Evolutionary conservation across 768 basidiomycete genomes (phyloP), one percentile per base, ranked within the genome.

Genomic region (Mycena leptocephala): DNA sequence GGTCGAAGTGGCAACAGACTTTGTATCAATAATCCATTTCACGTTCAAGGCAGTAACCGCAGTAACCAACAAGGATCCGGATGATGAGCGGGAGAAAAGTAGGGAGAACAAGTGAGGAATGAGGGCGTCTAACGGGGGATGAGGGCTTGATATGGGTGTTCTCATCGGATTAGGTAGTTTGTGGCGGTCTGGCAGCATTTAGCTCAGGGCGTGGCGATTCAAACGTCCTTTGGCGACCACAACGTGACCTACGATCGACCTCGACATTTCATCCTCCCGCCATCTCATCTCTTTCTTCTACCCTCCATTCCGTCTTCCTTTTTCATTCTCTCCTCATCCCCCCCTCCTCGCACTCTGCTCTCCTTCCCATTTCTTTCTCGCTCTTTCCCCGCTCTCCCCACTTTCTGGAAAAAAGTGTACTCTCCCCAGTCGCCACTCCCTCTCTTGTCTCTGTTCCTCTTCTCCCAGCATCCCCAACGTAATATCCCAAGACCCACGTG

Each of bases 331-430:
- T 76, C 69, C 65, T 68, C 64, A 9, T 64, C 30, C 56, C 70
- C 46, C 18, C 69, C 22, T 33, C n/a, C 39, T 43, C 63, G 55
- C 43, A n/a, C n/a, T 32, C 22, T 63, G 33, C 72, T 74, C 63
- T 70, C 68, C 74, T 53, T 35, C 33, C 39, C n/a, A n/a, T 20
- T 41, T 41, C 78, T 76, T 66, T 48, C 63, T 66, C 62, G 55
- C 66, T 69, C 41, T 79, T 70, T 72, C 78, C 41, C 37, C n/a
- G 39, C 76, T 72, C 74, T 61, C 80, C 74, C 62, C 35, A 53
- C 75, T 76, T 72, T 71, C 75, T 76, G 75, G 75, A 32, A 59
- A 72, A 67, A 71, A n/a, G n/a, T n/a, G 70, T 76, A 48, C 53
- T 35, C 56, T 28, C 64, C 20, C 39, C n/a, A n/a, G 65, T 33